These are phyloP conservation scores for Nicotiana knightiana DNA, from an alignment of 257 asterid genomes.

Conservation along the genomic window DNA sequence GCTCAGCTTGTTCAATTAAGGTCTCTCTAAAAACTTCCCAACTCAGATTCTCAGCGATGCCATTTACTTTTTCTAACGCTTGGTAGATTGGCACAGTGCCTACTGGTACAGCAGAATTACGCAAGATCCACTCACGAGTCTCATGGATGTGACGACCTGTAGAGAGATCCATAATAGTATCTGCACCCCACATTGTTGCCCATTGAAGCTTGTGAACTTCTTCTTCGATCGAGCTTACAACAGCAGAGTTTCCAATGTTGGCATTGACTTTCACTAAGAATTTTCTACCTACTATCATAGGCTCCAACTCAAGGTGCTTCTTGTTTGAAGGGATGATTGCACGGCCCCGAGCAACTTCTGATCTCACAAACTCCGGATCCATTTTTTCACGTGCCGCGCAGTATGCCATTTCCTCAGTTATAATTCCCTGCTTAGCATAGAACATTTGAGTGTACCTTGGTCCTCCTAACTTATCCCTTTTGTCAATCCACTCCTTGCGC, in stretches of 20 bases:
- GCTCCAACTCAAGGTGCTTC: constrained; percentile 88
- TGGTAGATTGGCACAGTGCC: constrained; percentile 97
- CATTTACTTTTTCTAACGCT: constrained; percentile 87
- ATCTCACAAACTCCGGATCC: constrained; percentile 84
- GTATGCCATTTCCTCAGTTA: constrained; percentile 89
- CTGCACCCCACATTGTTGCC: constrained; percentile 99
- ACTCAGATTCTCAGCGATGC: constrained; percentile 80
- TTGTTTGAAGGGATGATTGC: constrained; percentile 96
- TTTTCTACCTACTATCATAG: constrained; percentile 90
- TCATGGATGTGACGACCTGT: constrained; percentile 95
- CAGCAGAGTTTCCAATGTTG: constrained; percentile 92
- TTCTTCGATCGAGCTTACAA: constrained; percentile 91
- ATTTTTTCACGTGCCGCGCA: constrained; percentile 93
- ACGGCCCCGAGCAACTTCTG: constrained; percentile 97
- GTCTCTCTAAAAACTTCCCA: constrained; percentile 94
- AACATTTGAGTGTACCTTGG: constrained; percentile 89
- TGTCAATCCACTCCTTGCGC: constrained; percentile 80
- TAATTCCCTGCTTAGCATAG: constrained; percentile 88
- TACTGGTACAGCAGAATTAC: constrained; percentile 93
- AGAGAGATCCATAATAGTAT: constrained; percentile 93
- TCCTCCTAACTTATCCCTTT: constrained; percentile 70
- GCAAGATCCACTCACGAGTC: constrained; percentile 97
- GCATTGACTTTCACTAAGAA: constrained; percentile 95
- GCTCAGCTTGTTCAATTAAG: constrained; percentile 93
- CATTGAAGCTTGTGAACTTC: constrained; percentile 97